Percentiles rank a stretch among this genome's conserved stretches.
phyloP scores from a whole-genome alignment of 2,329 filamentous ascomycete genomes.

The Trichophyton verrucosum region DNA sequence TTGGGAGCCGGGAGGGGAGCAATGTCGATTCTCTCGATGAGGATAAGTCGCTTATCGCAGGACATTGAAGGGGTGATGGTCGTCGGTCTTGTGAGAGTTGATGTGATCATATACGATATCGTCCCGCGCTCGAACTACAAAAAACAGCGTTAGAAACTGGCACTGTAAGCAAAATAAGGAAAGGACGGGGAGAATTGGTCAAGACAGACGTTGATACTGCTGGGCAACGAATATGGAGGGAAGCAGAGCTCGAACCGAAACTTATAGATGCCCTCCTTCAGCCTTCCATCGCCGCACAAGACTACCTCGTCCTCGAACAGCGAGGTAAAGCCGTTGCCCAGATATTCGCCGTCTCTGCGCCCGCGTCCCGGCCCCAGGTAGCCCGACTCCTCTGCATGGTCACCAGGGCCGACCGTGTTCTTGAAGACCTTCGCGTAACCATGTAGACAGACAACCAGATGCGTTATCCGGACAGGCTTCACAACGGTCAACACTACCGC shows the following conservation, averaged over 20 bases:
- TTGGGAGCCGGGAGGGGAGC: constrained; percentile 61
- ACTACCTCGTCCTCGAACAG: constrained; percentile 54
- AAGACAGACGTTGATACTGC: constrained; percentile 76
- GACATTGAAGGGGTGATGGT: constrained; percentile 68
- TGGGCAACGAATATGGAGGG: constrained; percentile 50
- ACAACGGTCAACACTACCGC: constrained; percentile 47
- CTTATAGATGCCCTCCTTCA: constrained; percentile 52
- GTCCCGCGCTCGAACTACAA: constrained; percentile 84
- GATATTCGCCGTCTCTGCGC: constrained; percentile 41
- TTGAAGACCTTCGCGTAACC: constrained; percentile 55
- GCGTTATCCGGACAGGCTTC: constrained; percentile 50
- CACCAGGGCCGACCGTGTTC: constrained; percentile 45
- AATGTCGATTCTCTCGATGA: constrained; percentile 76
- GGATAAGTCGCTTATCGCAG: constrained; percentile 67
- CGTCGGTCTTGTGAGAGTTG: constrained; percentile 78
- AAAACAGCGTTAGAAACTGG: neutral
- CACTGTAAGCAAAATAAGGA: neutral
- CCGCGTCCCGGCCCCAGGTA: constrained; percentile 44
- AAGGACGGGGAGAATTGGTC: neutral
- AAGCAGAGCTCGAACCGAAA: constrained; percentile 54
- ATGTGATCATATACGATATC: constrained; percentile 80
- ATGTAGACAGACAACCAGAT: constrained; percentile 51
- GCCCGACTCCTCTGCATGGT: constrained; percentile 38
- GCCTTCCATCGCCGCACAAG: constrained; percentile 50
- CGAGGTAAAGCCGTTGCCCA: constrained; percentile 52